Evolutionary conservation across 176 grass and related monocot species (phyloP), one percentile per base, ranked within the genome.

Genomic region (Oryza rufipogon): DNA sequence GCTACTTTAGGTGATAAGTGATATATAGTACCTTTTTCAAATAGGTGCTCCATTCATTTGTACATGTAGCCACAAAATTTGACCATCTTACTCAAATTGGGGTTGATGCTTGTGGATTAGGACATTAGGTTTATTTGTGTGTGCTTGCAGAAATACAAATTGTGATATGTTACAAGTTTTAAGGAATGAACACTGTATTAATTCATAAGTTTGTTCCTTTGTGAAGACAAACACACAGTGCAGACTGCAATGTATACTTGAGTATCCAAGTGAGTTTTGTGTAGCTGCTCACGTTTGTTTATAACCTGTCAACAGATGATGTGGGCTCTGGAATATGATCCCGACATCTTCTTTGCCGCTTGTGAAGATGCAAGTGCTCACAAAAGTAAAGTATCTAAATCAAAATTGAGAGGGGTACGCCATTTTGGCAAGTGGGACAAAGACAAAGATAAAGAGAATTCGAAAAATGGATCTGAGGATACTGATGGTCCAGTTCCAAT

Each of bases 311-410:
- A 63, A 84, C 91, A 96, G 97, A 99, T 99, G 93, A 99, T 96
- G 93, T 99, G 97, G 97, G 97, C 97, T 85, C 84, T 99, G 67
- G 97, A 99, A 81, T 99, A 96, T 70, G 91, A 99, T 47, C 97
- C 97, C 7, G 97, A 99, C 54, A 92, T 92, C 66, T 99, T 90
- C 86, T 88, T 90, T 14, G 88, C 88, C 22, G 74, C 89, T 26
- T 94, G 79, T 94, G 97, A 96, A 92, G 97, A 99, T 48, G 75
- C 90, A 79, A 88, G 88, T 79, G n/a, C 85, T 44, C 89, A 89
- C 14, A 94, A 91, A 81, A 90, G 73, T 72, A 89, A 94, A 66
- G 61, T 90, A 85, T 93, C 96, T 41, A 99, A 86, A 87, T 88
- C 86, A 58, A 96, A 94, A 87, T 73, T 84, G 56, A 99, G 83